Evolutionary conservation across 345 rosid genomes (phyloP), one percentile per base, ranked within the genome.

Genomic region (Salix brachista): DNA sequence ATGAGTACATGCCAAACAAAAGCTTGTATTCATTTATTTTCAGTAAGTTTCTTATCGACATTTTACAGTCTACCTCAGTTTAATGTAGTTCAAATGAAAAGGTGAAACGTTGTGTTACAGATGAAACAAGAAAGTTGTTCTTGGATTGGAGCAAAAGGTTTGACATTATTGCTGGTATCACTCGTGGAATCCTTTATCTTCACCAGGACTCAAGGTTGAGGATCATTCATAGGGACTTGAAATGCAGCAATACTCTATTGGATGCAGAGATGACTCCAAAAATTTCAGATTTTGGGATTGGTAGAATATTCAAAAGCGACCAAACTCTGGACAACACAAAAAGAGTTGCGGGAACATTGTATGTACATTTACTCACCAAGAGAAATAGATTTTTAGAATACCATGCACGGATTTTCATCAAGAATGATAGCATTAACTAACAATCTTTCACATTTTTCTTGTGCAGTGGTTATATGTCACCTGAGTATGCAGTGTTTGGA

Each of bases 1-100:
- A 91, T 16, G 97, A 92, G 80, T 92, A 89, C 80, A 85, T 92
- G 73, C 25, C 62, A 13, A 78, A 78, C 66, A 78, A 54, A 37
- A 79, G 77, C 36, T 44, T 79, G 69, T 77, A 79, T 73, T 73
- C 77, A 32, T 73, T 79, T 30, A 46, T 73, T n/a, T 79, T 79
- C 39, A 73, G 81, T 79, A 32, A 10, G 73, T 56, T 37, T 67
- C 58, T 50, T 67, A 69, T 25, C n/a, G 60, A 2, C 12, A 41
- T 41, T 41, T 41, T 10, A 41, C 13, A 41, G 44, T 9, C 44
- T 21, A 21, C 60, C 21, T 54, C 25, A 19, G 4, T 44, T 54
- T 19, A 54, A 5, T 8, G 1, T 6, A 19, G 60, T 54, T 54
- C 25, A 54, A 21, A 54, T 54, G 60, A 54, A 54, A 54, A 19